Conservation (phyloP, 2,329 filamentous ascomycete genomes). For the Epichloe typhina region DNA sequence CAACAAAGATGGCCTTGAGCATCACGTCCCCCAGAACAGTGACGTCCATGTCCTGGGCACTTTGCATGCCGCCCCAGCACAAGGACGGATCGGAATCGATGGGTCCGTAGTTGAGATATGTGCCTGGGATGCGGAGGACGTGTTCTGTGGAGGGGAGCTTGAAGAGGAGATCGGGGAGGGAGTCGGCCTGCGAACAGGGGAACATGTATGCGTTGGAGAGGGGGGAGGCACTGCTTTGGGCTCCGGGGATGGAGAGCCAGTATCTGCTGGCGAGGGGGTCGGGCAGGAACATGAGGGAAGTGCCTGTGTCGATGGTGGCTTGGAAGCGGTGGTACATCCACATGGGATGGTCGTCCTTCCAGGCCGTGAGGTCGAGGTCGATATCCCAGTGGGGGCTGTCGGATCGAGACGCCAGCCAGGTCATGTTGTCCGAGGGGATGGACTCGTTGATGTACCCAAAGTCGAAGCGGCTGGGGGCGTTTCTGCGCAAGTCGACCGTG, state of each 20-base stretch:
- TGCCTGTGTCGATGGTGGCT: conserved; percentile 56
- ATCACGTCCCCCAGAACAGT: conserved; percentile 68
- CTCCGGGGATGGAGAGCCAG: conserved; percentile 39
- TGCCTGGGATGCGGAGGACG: conserved; percentile 39
- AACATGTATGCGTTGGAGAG: conserved; percentile 43
- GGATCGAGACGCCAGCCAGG: conserved; percentile 25
- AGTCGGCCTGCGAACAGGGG: conserved; percentile 38
- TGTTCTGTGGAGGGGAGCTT: conserved; percentile 37
- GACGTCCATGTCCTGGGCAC: conserved; percentile 29
- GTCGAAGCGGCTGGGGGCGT: conserved; percentile 34
- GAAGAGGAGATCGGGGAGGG: conserved; percentile 44
- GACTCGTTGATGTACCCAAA: conserved; percentile 35
- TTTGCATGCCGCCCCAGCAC: conserved; percentile 71
- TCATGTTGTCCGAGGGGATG: conserved; percentile 26
- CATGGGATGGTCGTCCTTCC: conserved; percentile 31
- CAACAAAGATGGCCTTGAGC: conserved; percentile 63
- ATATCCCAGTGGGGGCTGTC: conserved; percentile 27
- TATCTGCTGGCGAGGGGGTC: conserved; percentile 43
- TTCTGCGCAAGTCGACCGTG: conserved; percentile 34
- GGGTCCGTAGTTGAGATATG: conserved; percentile 41
- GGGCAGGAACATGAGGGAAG: conserved; percentile 50
- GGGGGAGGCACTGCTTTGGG: conserved; percentile 29
- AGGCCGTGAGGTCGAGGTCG: conserved; percentile 34
- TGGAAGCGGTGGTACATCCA: conserved; percentile 34
- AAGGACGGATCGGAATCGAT: conserved; percentile 32